A percentile compares a stretch with the other conserved stretches of the same genome.
phyloP scores from a whole-genome alignment of 495 filamentous ascomycete genomes.

The Evernia prunastri region DNA sequence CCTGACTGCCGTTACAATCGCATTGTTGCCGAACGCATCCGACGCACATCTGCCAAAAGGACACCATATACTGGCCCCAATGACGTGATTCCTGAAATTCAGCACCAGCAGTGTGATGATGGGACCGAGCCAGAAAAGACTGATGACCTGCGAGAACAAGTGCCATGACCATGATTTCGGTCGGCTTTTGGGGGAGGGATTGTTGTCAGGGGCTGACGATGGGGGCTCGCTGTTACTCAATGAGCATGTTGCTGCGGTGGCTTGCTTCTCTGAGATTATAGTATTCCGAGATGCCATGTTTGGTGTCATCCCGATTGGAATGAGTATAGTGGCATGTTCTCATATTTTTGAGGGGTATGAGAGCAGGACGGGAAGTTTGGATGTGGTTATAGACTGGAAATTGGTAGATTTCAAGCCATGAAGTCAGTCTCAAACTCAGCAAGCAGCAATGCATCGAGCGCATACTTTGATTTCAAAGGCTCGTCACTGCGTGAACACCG shows the following conservation, averaged over 20 bases:
- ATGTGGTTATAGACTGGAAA: too few species aligned
- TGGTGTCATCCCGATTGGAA: too few species aligned
- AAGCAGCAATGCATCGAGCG: too few species aligned
- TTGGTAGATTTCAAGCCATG: background rate
- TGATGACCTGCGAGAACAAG: conserved; percentile 16
- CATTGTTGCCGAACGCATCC: background rate
- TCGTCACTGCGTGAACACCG: too few species aligned
- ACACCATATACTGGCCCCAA: conserved; percentile 28
- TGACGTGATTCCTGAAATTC: conserved; percentile 23
- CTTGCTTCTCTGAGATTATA: background rate
- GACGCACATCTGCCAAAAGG: conserved; percentile 8
- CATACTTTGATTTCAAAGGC: too few species aligned
- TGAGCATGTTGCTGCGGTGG: too few species aligned
- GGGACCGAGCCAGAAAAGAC: conserved; percentile 27
- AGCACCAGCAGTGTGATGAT: conserved; percentile 26
- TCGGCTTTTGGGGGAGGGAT: background rate
- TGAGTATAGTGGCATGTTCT: too few species aligned
- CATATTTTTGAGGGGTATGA: too few species aligned
- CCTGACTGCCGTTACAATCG: background rate
- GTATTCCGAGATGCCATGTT: background rate
- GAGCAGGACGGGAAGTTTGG: too few species aligned
- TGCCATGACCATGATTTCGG: conserved; percentile 15
- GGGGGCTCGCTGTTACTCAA: too few species aligned
- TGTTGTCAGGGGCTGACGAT: too few species aligned
- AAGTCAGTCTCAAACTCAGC: background rate